Base-by-base conservation (phyloP, 2,329 filamentous ascomycete genomes). In the Claviceps humidiphila region DNA sequence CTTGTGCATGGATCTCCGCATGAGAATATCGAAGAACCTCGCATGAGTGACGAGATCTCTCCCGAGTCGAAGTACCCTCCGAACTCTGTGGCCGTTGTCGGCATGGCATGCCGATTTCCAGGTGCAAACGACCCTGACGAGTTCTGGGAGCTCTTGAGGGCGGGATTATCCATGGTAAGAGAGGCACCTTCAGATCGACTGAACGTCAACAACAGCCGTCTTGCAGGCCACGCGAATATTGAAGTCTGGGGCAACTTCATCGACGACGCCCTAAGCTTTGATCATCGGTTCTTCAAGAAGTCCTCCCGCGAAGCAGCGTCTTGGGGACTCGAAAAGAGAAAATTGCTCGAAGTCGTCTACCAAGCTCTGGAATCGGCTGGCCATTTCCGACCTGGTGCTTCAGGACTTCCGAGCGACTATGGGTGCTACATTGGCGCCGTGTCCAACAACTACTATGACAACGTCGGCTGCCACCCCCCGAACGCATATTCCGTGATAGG, bases 251-350 rank as follows among this genome's bases (percentile, higher is more conserved):
- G 49, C 34, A 49, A 48, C 58, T 62, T 81, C 67, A 77, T 84
- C 52, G 76, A 82, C 45, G 74, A 82, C 58, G 80, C 81, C 0
- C 78, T 78, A 53, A 70, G 80, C 34, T 85, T 85, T 59, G 82
- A 85, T 57, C 76, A 80, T 34, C 71, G 76, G 1, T 85, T 85
- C 69, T 85, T 85, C 75, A 83, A 82, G 63, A 84, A 85, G 76
- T 84, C 81, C 50, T 81, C 82, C 5, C 77, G 80, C 55, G 82
- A 85, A 64, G 82, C 81, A 30, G 74, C 59, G 52, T 34, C 55
- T 57, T 82, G 78, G 7, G 81, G 85, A 61, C 81, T 81, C 30
- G 47, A 53, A 8, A 49, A 53, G 17, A 43, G 52, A 38, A 34
- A 41, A 8, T 24, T 53, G 22, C 34, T 53, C 6, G 41, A 53